phyloP scores from a whole-genome alignment of 2,329 filamentous ascomycete genomes.

The Neonectria hederae region DNA sequence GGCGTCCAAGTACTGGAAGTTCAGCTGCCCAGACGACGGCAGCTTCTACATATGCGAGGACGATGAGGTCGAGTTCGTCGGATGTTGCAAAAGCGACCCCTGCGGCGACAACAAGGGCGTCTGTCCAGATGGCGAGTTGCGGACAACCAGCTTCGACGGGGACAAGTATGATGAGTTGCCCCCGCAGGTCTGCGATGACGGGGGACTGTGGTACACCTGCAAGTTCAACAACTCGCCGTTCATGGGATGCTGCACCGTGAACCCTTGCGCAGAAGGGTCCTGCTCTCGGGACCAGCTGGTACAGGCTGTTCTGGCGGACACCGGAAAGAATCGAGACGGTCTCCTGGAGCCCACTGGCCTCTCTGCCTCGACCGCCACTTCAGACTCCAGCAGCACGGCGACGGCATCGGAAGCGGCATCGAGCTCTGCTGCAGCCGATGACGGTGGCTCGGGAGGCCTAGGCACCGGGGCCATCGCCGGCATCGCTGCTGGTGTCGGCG shows the following conservation, averaged over 20 bases:
- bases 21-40: constrained; percentile 47
- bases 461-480: constrained; percentile 35
- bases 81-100: constrained; percentile 52
- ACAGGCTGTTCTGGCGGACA: constrained; percentile 26
- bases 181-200: constrained; percentile 46
- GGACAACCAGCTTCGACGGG: constrained; percentile 44
- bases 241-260: constrained; percentile 50
- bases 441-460: constrained; percentile 19
- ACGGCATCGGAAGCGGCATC: constrained; percentile 5
- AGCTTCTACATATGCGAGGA: constrained; percentile 51
- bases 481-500: constrained; percentile 32
- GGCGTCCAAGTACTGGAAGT: constrained; percentile 32
- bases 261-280: constrained; percentile 31
- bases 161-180: constrained; percentile 45
- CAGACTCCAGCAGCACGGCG: neutral
- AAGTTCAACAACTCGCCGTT: constrained; percentile 45
- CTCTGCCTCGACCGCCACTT: neutral
- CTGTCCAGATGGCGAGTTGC: constrained; percentile 46
- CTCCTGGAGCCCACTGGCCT: constrained; percentile 29
- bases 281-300: constrained; percentile 29
- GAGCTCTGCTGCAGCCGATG: neutral
- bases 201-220: constrained; percentile 50
- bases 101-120: constrained; percentile 43
- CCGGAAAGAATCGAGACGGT: constrained; percentile 23
- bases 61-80: constrained; percentile 48